Evolutionary conservation across 306 rosid genomes (phyloP).

Genomic region (Phaseolus lunatus): DNA sequence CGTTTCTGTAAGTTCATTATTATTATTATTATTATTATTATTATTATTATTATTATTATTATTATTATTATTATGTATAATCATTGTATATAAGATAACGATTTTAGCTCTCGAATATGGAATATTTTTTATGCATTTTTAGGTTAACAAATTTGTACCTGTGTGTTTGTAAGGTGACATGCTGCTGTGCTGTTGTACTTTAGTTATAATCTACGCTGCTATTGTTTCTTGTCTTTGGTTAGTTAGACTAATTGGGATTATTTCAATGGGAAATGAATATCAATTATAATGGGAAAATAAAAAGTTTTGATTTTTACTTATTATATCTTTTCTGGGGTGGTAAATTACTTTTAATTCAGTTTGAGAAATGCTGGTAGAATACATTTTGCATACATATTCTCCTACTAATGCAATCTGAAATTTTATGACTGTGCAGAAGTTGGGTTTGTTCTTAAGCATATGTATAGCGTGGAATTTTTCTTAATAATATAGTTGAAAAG

Average conservation of each 20-base stretch:
- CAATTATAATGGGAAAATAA: not conserved
- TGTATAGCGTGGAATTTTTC: not conserved
- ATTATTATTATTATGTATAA: not conserved
- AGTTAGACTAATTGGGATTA: not conserved
- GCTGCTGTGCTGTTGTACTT: not conserved
- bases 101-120: not conserved
- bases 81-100: not conserved
- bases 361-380: not conserved
- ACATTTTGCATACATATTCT: not conserved
- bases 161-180: not conserved
- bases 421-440: not conserved
- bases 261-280: not conserved
- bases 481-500: not conserved
- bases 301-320: not conserved
- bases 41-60: too few relatives aligned
- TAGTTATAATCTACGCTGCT: not conserved
- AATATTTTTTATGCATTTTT: constrained; percentile 2
- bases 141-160: not conserved
- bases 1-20: not conserved
- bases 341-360: not conserved
- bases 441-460: not conserved
- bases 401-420: not conserved
- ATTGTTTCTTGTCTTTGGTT: not conserved
- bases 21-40: too few relatives aligned
- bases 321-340: not conserved